These are phyloP conservation scores for Anaeromyces robustus DNA, from an alignment of 192 early-diverging fungal genomes.

Conservation along the genomic window DNA sequence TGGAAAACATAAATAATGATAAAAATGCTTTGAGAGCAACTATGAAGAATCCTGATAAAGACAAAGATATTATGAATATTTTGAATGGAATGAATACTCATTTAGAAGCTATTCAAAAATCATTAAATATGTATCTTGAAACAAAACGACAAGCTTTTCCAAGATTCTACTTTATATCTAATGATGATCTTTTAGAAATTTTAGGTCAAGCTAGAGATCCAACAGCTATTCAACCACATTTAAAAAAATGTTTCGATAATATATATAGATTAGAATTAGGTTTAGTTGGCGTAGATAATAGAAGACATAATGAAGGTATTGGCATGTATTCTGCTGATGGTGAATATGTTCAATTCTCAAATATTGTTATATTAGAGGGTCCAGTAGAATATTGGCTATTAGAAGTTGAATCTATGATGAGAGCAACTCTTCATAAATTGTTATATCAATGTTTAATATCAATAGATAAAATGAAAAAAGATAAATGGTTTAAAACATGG, in stretches of 20 bases:
- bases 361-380: constrained; percentile 30
- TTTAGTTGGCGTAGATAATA: constrained; percentile 26
- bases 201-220: not conserved
- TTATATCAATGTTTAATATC: constrained; percentile 25
- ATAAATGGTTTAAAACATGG: constrained; percentile 49
- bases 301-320: constrained; percentile 30
- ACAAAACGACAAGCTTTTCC: not conserved
- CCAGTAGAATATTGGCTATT: constrained; percentile 36
- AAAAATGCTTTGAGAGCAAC: not conserved
- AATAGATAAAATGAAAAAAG: constrained; percentile 38
- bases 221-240: not conserved
- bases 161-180: not conserved
- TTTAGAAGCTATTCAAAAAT: not conserved
- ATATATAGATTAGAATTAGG: not conserved
- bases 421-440: constrained; percentile 26
- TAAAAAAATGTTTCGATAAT: not conserved
- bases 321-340: constrained; percentile 48
- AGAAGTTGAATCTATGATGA: constrained; percentile 33
- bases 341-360: constrained; percentile 37
- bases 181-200: not conserved
- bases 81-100: not conserved
- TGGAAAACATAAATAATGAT: not conserved
- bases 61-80: not conserved
- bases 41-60: not conserved
- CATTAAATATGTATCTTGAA: not conserved